phyloP scores from a whole-genome alignment of 306 rosid species.

The Pueraria montana region DNA sequence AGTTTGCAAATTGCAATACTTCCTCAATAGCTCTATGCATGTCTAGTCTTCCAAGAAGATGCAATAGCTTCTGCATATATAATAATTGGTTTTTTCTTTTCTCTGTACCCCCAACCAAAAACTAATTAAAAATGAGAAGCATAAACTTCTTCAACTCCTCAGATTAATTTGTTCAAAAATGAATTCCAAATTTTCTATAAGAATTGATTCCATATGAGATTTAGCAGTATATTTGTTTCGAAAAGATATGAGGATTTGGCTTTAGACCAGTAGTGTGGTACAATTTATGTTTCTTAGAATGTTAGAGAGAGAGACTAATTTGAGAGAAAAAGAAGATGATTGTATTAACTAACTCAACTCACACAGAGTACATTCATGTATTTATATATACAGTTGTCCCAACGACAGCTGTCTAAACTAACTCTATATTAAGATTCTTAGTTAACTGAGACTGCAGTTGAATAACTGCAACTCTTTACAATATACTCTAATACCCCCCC shows the following conservation, averaged over 20 bases:
- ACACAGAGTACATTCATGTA: no score
- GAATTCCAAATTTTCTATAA: neutral
- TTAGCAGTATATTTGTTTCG: neutral
- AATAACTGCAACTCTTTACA: no score
- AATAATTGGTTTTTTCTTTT: neutral
- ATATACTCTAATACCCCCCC: no score
- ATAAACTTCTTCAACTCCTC: neutral
- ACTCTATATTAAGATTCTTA: no score
- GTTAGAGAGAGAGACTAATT: no score
- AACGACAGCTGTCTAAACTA: no score
- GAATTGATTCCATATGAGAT: neutral
- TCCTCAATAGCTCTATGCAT: neutral
- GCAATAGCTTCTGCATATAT: neutral
- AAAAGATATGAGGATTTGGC: neutral
- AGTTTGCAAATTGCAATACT: neutral
- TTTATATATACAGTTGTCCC: no score
- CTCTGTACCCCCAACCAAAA: neutral
- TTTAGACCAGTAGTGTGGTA: neutral
- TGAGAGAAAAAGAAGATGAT: no score
- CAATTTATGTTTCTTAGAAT: no score
- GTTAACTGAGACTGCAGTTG: no score
- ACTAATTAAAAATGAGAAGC: neutral
- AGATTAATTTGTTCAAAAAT: neutral
- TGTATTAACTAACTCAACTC: no score
- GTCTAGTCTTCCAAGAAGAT: neutral